Evolutionary conservation across 805 yeast genomes (phyloP).

Genomic region (Sugiyamaella valdiviana): DNA sequence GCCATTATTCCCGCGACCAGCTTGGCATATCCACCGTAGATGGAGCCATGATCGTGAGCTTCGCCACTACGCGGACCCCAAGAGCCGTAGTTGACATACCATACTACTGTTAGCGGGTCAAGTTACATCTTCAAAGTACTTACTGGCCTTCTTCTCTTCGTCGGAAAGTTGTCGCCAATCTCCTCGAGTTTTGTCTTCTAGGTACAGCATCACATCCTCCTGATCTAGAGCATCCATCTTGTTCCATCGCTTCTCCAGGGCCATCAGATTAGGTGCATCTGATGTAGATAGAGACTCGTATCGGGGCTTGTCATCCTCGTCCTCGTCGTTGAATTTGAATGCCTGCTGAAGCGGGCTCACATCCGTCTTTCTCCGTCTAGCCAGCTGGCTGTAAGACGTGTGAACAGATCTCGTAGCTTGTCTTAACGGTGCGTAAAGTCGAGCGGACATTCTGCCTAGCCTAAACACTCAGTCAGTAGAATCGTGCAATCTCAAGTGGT

Average conservation of each 20-base stretch:
- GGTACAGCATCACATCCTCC: conserved; percentile 32
- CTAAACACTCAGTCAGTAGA: too few relatives aligned
- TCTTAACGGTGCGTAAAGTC: not conserved
- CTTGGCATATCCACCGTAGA: conserved; percentile 22
- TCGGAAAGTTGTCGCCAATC: conserved; percentile 29
- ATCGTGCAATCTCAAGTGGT: too few relatives aligned
- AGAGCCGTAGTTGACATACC: conserved; percentile 31
- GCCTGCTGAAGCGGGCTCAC: conserved; percentile 13
- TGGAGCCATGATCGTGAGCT: conserved; percentile 17
- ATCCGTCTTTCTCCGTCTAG: not conserved
- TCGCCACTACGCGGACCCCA: conserved; percentile 32
- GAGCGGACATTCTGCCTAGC: not conserved
- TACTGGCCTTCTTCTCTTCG: conserved; percentile 31
- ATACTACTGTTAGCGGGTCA: conserved; percentile 10
- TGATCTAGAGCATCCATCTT: conserved; percentile 32
- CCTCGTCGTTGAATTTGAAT: conserved; percentile 17
- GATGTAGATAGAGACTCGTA: conserved; percentile 2
- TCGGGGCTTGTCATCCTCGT: conserved; percentile 14
- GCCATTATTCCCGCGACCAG: conserved; percentile 16
- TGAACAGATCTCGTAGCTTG: too few relatives aligned
- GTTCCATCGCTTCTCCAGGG: conserved; percentile 29
- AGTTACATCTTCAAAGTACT: conserved; percentile 3
- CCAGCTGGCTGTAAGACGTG: not conserved
- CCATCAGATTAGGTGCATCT: conserved; percentile 28
- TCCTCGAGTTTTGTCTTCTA: conserved; percentile 33